Evolutionary conservation across 108 stramenopile genomes (phyloP), one percentile per base, ranked within the genome.

Genomic region (Licmophora abbreviata): DNA sequence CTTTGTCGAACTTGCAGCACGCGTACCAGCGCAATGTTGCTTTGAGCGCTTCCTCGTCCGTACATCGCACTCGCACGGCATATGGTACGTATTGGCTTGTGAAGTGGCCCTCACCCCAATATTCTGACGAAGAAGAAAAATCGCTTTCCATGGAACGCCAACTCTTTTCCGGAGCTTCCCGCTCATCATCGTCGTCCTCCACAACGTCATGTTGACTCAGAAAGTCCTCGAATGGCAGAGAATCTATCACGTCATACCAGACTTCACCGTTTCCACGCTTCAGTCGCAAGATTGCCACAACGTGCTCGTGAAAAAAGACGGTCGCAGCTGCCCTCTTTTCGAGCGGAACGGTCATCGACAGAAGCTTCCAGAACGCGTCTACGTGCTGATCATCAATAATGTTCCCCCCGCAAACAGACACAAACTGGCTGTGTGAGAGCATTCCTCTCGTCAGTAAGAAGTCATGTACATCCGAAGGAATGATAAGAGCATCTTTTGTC

Each of bases 391-490:
- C 77, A 49, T 79, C 73, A 44, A 84, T 46, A 22, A 84, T 60
- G 47, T 79, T 84, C 1, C 82, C 82, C 9, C 82, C 82, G 28
- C 51, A 47, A 17, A 73, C 77, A 12, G 71, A 72, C 10, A 77
- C 74, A 49, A 84, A 84, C 48, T 70, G 71, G 25, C 61, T 45
- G 21, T 73, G 48, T 1, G 54, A 46, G 10, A 84, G 32, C 15
- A 79, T 44, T 15, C 64, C 68, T 31, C 50, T 41, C 4, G 71
- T 63, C 15, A 84, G 61, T 1, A 84, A 57, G 36, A 74, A 69
- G 53, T 84, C 76, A 58, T 84, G 82, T 0, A 76, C 77, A 56
- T 84, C 82, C 14, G 72, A 66, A 7, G 82, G 82, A 25, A 84
- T 74, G 40, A 84, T 79, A 46, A 79, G 69, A 0, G 82, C 70